Percentiles rank a stretch among this genome's conserved stretches.
Evolutionary conservation across 2,329 filamentous ascomycete genomes (phyloP).

Genomic region (Macrophomina phaseolina): DNA sequence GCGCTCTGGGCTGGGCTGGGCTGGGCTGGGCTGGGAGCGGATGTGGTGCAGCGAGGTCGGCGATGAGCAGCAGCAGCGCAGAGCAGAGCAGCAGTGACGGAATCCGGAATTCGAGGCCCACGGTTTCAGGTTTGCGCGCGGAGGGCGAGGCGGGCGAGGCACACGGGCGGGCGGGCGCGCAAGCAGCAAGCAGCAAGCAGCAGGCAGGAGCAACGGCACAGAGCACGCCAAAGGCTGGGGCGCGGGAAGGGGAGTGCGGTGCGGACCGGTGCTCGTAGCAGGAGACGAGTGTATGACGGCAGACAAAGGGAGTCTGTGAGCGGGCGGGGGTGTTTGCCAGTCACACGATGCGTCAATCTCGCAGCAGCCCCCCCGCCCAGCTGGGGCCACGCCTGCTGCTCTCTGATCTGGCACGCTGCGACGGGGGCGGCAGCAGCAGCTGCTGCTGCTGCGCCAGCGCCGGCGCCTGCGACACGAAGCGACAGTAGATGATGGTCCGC

Average conservation of each 20-base stretch:
- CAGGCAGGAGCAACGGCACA: not conserved
- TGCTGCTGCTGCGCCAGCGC: not conserved
- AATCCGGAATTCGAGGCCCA: not conserved
- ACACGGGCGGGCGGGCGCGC: not conserved
- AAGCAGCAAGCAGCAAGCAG: not conserved
- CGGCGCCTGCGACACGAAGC: too few species aligned
- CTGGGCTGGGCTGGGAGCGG: not conserved
- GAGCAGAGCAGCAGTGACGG: not conserved
- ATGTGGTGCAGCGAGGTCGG: conserved; percentile 18
- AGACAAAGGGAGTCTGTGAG: conserved; percentile 9
- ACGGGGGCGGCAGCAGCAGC: not conserved
- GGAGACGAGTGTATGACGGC: conserved; percentile 8
- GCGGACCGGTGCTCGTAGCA: not conserved
- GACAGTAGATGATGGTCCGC: not conserved
- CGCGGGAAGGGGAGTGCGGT: not conserved
- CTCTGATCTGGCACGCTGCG: conserved; percentile 3
- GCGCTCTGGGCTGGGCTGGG: not conserved
- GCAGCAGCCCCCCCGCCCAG: not conserved
- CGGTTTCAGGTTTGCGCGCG: not conserved
- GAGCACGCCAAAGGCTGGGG: not conserved
- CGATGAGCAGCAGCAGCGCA: conserved; percentile 15
- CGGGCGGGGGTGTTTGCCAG: conserved; percentile 10
- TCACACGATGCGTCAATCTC: conserved; percentile 23
- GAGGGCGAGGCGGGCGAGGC: not conserved
- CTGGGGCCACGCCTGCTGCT: not conserved